Base-by-base conservation (phyloP, 1,284 basidiomycete species). In the Cryptococcus sp. region DNA sequence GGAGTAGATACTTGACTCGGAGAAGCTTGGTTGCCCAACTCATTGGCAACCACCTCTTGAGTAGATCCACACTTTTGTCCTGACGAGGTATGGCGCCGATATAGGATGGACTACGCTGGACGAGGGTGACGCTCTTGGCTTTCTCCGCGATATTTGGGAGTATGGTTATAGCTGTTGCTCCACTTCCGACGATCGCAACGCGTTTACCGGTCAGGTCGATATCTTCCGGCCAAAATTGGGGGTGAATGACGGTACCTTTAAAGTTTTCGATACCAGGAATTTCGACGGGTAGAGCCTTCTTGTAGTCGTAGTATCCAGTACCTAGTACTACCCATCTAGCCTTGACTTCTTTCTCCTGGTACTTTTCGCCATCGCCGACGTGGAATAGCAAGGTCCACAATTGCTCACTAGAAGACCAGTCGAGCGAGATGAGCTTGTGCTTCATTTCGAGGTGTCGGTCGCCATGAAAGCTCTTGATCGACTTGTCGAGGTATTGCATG, bases 101-200 rank as follows among this genome's bases (percentile, higher is more conserved):
- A 56, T 72, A 73, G 34, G 62, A 59, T 24, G 70, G 70, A 7
- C 60, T 63, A 23, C 70, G 60, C 52, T 73, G 70, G n/a, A 73
- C 57, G 32, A 73, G 53, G 9, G 70, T 73, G 41, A 72, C 59
- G 28, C 61, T 55, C 50, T 57, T 54, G 36, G 66, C 59, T 19
- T 55, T 39, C 19, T 57, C 46, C 28, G 61, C 61, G 39, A 52
- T 47, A 16, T 37, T 32, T 3, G 50, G 50, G n/a, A 52, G 37
- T 23, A 52, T 52, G 25, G 45, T 9, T 36, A 56, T 56, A 1
- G 46, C 54, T 18, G 45, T 56, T 22, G 50, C 28, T 5, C 52
- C 56, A 47, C 45, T 49, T 11, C 60, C 55, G 25, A 62, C 42
- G 40, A 62, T 36, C 24, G 47, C 49, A 23, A 57, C 52, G n/a